phyloP scores from a whole-genome alignment of 257 asterid genomes.

The Scutellaria baicalensis region DNA sequence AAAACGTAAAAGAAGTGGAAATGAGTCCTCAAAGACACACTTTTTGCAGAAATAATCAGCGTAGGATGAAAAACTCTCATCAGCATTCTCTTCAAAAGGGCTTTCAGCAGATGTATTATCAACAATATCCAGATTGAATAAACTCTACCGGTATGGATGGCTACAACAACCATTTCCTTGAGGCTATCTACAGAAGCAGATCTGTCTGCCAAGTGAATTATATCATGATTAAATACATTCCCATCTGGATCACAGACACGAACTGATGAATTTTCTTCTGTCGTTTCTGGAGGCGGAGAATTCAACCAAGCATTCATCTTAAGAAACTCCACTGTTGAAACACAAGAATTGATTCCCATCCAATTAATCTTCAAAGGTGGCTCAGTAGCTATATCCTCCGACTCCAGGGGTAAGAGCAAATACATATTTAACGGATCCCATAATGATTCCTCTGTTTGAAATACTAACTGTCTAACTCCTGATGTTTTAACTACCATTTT shows the following conservation, averaged over 20 bases:
- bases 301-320: conserved; percentile 58
- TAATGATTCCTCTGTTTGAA: conserved; percentile 40
- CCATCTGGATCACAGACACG: conserved; percentile 16
- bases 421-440: conserved; percentile 83
- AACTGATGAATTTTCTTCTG: conserved; percentile 22
- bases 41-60: conserved; percentile 69
- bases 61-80: conserved; percentile 47
- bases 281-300: conserved; percentile 29
- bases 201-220: conserved; percentile 75
- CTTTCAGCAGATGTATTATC: conserved; percentile 50
- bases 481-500: conserved; percentile 57
- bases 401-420: conserved; percentile 72
- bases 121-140: conserved; percentile 51
- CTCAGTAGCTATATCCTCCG: conserved; percentile 15
- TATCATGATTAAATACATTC: conserved; percentile 20
- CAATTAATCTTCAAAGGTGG: conserved; percentile 43
- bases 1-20: not conserved
- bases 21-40: conserved; percentile 25
- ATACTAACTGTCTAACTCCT: conserved; percentile 51
- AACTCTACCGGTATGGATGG: conserved; percentile 83
- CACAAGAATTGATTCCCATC: conserved; percentile 72
- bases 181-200: conserved; percentile 42
- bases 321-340: conserved; percentile 59
- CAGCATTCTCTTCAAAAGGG: conserved; percentile 62
- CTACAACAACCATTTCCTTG: conserved; percentile 69